Conservation (phyloP, 768 basidiomycete genomes). For the Roridomyces roridus region DNA sequence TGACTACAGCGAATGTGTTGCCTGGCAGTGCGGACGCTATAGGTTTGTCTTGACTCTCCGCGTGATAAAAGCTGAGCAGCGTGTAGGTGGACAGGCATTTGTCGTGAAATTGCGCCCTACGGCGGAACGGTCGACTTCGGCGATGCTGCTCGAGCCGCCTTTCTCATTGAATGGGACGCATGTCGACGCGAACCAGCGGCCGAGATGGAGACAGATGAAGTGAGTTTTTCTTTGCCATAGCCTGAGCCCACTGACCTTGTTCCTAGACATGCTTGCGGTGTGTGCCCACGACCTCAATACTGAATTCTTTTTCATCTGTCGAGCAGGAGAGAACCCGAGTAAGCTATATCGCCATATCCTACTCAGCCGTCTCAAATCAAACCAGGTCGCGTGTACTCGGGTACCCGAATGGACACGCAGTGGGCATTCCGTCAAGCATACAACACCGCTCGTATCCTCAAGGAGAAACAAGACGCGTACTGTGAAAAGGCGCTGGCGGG, state of each 20-base stretch:
- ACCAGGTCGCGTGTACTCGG: conserved; percentile 55
- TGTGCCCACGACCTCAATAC: conserved; percentile 45
- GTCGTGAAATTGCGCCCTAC: conserved; percentile 80
- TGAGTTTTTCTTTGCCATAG: conserved; percentile 44
- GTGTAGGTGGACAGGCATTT: conserved; percentile 70
- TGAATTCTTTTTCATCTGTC: conserved; percentile 40
- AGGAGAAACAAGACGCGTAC: conserved; percentile 70
- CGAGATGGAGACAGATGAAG: conserved; percentile 81
- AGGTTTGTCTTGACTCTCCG: too few species aligned
- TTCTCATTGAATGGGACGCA: conserved; percentile 52
- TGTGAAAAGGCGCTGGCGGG: conserved; percentile 57
- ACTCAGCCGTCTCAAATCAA: conserved; percentile 70
- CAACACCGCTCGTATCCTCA: conserved; percentile 68
- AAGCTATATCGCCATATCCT: conserved; percentile 51
- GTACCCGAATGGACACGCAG: conserved; percentile 64
- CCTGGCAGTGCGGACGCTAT: conserved; percentile 75
- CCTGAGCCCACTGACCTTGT: neutral
- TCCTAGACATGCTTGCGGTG: conserved; percentile 70
- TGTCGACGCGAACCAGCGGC: conserved; percentile 33
- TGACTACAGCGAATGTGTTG: conserved; percentile 76
- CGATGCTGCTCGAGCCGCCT: conserved; percentile 79
- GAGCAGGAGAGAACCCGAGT: conserved; percentile 24
- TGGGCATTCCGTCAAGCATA: conserved; percentile 81
- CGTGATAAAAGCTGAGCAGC: too few species aligned
- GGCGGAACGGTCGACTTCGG: conserved; percentile 66